These are phyloP conservation scores for Blastobotrys parvus DNA, from an alignment of 805 yeast genomes.

Conservation along the genomic window DNA sequence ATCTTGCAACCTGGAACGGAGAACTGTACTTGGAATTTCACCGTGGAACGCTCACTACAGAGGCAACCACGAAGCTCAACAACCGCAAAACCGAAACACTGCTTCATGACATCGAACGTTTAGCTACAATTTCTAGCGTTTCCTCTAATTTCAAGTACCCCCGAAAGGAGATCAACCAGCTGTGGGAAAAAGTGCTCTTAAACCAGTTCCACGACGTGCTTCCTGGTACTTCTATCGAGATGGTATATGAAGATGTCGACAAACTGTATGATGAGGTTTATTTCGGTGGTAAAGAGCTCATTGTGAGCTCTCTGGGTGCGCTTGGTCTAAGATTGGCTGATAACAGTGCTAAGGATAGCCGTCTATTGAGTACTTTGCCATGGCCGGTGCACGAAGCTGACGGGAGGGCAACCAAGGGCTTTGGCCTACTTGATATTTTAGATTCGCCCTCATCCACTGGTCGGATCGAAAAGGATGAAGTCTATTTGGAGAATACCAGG, in stretches of 20 bases:
- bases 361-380: constrained; percentile 47
- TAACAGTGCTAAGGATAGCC: constrained; percentile 28
- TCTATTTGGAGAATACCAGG: constrained; percentile 48
- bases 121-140: constrained; percentile 67
- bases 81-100: constrained; percentile 68
- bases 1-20: constrained; percentile 80
- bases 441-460: no score
- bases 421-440: no score
- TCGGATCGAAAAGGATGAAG: no score
- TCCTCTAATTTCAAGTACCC: constrained; percentile 41
- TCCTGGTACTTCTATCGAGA: constrained; percentile 90
- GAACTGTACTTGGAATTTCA: constrained; percentile 90
- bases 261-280: constrained; percentile 60
- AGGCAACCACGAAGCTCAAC: constrained; percentile 69
- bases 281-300: constrained; percentile 42
- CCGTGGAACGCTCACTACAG: constrained; percentile 93
- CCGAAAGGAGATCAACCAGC: constrained; percentile 56
- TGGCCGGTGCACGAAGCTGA: constrained; percentile 39
- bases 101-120: constrained; percentile 73
- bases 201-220: constrained; percentile 94
- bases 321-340: no score
- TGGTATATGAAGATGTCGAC: constrained; percentile 83
- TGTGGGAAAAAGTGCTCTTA: constrained; percentile 80
- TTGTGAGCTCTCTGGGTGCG: constrained; percentile 38
- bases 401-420: no score